Base-by-base conservation (phyloP, 805 yeast species). In the Nakazawaea laoshanensis region DNA sequence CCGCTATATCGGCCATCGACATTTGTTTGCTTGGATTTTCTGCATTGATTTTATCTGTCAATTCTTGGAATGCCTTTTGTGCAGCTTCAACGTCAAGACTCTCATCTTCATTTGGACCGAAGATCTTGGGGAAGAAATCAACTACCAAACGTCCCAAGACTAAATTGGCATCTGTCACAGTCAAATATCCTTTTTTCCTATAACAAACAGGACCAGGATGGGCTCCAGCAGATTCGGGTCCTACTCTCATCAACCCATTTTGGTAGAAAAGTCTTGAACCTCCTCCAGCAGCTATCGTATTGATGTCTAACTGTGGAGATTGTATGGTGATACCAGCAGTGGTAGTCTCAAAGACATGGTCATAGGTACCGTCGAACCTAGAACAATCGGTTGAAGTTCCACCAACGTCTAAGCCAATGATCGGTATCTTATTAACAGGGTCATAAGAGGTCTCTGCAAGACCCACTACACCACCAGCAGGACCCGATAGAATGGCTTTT, bases 391-490 rank as follows among this genome's bases (percentile, higher is more conserved):
- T 84, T 1, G 89, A 79, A 1, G 95, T 84, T 30, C 95, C 95
- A 31, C 95, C 95, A 88, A 84, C 82, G 53, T 84, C 95, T 44
- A 84, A 81, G 0, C 92, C 94, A 36, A 84, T 70, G 29, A 81
- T 62, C 0, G 94, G 87, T 16, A 68, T 65, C 9, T 58, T 55
- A 35, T 69, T 68, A n/a, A 56, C 47, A 1, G 59, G 55, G 39
- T 74, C 65, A 50, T 67, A 85, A 40, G 95, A 83, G 0, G 97
- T 88, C 33, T 74, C 68, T 0, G 95, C 84, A 46, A 76, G 84
- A 0, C 97, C 97, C 21, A 89, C 96, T 38, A 89, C 94, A 31
- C 97, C 97, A 24, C 97, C 97, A 7, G 97, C 97, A 3, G 97
- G 97, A 2, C 97, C 97, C 1, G 96, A 85, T 22, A 89, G 57